Base-by-base conservation (phyloP, 345 rosid species). In the Dipteronia dyeriana region DNA sequence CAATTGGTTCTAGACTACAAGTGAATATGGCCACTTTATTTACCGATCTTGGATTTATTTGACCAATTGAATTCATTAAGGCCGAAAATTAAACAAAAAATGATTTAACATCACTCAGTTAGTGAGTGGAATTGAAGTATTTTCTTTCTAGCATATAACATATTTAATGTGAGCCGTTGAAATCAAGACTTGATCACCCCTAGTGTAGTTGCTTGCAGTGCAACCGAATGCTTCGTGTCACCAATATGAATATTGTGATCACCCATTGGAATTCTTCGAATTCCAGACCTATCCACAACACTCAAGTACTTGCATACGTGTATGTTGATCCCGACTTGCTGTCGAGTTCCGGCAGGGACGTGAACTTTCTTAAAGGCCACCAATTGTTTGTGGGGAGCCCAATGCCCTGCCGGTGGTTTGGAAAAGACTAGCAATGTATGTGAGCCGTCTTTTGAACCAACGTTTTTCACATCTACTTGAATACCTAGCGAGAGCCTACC, bases 281-380 rank as follows among this genome's bases (percentile, higher is more conserved):
- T 84, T 31, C 98, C 98, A 26, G 87, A 85, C 13, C 80, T 70
- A 80, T 95, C 98, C 68, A 93, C 97, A 17, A 93, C 95, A 75
- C 98, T 95, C 45, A 95, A 43, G 63, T 66, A 83, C 91, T 93
- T 91, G 88, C 98, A 95, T 63, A 93, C 97, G 65, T 95, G 95
- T 57, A 95, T 90, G 51, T 87, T 84, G 43, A 95, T 80, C 20
- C 78, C 79, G 38, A 91, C 91, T 66, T 90, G 81, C 64, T 79
- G 83, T 39, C 49, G 76, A 49, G 84, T 78, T 14, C 95, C 87
- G 1, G 87, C 95, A 0, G 86, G 82, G 65, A 95, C 89, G 31
- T 83, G 87, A 51, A 91, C 89, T 71, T 86, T 93, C 66, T 87
- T 68, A 45, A 95, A 95, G 25, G 88, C 95, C 66, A 95, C 92